phyloP scores from a whole-genome alignment of 345 rosid species.

The Conringia planisiliqua region DNA sequence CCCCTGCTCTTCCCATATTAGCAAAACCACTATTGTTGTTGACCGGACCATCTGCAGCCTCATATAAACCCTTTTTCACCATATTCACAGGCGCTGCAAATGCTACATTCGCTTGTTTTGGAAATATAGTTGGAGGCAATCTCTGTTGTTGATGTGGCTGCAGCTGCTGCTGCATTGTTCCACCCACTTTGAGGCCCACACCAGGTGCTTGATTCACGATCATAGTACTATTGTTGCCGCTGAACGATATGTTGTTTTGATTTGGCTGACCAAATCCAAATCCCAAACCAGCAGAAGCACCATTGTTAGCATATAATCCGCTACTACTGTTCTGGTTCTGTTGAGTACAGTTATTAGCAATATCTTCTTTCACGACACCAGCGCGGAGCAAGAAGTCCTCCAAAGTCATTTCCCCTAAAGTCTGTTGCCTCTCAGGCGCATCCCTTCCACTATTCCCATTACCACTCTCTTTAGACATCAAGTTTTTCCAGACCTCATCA shows the following conservation, averaged over 20 bases:
- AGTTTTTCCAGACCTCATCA: slow-evolving; percentile 81
- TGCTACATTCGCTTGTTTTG: slow-evolving; percentile 54
- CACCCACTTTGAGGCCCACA: slow-evolving; percentile 34
- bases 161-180: slow-evolving; percentile 41
- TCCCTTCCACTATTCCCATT: slow-evolving; percentile 18
- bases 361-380: slow-evolving; percentile 73
- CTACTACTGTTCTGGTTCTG: slow-evolving; percentile 29
- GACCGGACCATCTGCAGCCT: slow-evolving; percentile 44
- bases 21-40: slow-evolving; percentile 40
- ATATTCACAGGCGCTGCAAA: slow-evolving; percentile 31
- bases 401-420: slow-evolving; percentile 81
- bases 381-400: slow-evolving; percentile 86
- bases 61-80: slow-evolving; percentile 37
- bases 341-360: slow-evolving; percentile 24
- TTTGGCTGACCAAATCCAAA: slow-evolving; percentile 57
- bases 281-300: slow-evolving; percentile 40
- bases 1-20: slow-evolving; percentile 46
- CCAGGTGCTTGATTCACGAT: slow-evolving; percentile 45
- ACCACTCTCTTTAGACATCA: slow-evolving; percentile 44
- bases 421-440: slow-evolving; percentile 65
- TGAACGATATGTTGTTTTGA: slow-evolving; percentile 33
- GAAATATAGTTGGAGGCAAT: slow-evolving; percentile 48
- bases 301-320: slow-evolving; percentile 38
- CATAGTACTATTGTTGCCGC: slow-evolving; percentile 27
- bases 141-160: slow-evolving; percentile 22